Base-by-base conservation (phyloP, 208 protist genomes). In the Trypanosoma avium region DNA sequence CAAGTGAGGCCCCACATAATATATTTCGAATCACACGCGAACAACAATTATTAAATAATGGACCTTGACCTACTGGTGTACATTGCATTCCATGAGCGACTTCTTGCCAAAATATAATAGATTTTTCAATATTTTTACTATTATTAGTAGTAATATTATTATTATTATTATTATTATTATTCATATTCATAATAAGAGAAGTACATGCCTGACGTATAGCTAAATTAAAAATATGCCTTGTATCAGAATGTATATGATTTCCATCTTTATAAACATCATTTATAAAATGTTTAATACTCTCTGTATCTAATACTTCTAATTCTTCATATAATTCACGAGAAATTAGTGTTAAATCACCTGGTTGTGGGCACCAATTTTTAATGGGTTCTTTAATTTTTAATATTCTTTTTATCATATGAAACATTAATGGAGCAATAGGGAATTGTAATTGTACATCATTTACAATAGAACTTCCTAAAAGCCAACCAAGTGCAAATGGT, bases 261-360 rank as follows among this genome's bases (percentile, higher is more conserved):
- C 7, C 7, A 42, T 1, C 27, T n/a, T 49, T 19, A 22, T 8
- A 8, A 49, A 19, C 48, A 27, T 33, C 12, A 2, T 54, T 26
- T 8, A 54, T 35, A 17, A 54, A 8, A 27, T 35, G 15, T 27
- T 54, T 21, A 33, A 57, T 7, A 22, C 24, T 7, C 12, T n/a
- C 26, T 43, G 21, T 21, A 36, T 42, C 29, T 24, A 57, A 13
- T 10, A 24, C 5, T 21, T 35, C 19, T 26, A 42, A 57, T 24
- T 57, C 30, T 10, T 21, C 29, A 19, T 12, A 35, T 70, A 43
- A 63, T 19, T 70, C 38, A 1, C 76, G 49, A 24, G 60, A 78
- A 22, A 89, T 70, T 40, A 89, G 61, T 59, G 79, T 85, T 50
- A 79, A 79, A 35, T 85, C 73, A 35, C 67, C 66, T 48, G 79